phyloP scores from a whole-genome alignment of 2,329 filamentous ascomycete genomes.

The Cadophora gregata region DNA sequence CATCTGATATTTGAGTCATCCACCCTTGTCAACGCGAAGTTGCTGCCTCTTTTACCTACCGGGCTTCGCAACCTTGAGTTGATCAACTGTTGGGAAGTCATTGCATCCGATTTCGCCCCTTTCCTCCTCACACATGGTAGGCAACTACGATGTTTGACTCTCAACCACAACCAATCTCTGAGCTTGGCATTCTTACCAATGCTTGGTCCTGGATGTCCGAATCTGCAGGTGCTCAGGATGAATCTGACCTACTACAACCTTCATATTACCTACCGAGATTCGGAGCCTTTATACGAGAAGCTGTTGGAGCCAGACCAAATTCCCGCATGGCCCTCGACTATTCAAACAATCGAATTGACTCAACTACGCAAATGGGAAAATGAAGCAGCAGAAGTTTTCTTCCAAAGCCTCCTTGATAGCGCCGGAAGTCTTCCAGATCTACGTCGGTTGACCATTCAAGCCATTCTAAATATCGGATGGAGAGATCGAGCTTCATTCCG shows the following conservation, averaged over 20 bases:
- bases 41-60: slow-evolving; percentile 72
- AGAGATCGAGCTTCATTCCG: slow-evolving; percentile 81
- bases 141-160: slow-evolving; percentile 68
- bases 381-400: slow-evolving; percentile 75
- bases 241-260: slow-evolving; percentile 80
- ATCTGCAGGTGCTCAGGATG: slow-evolving; percentile 73
- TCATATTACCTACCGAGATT: slow-evolving; percentile 70
- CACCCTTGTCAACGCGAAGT: slow-evolving; percentile 68
- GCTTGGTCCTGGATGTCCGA: slow-evolving; percentile 71
- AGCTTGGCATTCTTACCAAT: slow-evolving; percentile 75
- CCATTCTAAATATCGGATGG: slow-evolving; percentile 82
- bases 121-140: slow-evolving; percentile 73
- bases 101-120: slow-evolving; percentile 65
- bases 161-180: slow-evolving; percentile 82
- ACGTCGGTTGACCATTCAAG: slow-evolving; percentile 71
- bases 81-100: slow-evolving; percentile 79
- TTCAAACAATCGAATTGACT: slow-evolving; percentile 75
- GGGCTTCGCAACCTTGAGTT: slow-evolving; percentile 72
- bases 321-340: slow-evolving; percentile 77
- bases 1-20: slow-evolving; percentile 78
- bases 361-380: slow-evolving; percentile 78
- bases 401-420: slow-evolving; percentile 77
- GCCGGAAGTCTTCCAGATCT: slow-evolving; percentile 70
- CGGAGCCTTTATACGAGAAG: slow-evolving; percentile 75
- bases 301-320: slow-evolving; percentile 68